These are phyloP conservation scores for Capsicum baccatum DNA, from an alignment of 257 asterid species.

Conservation along the genomic window DNA sequence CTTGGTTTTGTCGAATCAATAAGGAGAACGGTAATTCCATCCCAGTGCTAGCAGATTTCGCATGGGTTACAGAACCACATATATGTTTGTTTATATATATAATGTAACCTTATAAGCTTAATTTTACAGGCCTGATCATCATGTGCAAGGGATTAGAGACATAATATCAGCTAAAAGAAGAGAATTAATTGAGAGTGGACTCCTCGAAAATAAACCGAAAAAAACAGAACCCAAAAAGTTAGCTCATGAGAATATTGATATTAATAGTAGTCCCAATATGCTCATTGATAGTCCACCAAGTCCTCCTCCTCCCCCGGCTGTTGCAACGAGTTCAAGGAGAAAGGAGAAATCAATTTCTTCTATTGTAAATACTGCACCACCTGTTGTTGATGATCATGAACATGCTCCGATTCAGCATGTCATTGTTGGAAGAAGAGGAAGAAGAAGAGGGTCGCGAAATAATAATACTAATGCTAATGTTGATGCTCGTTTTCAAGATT, in stretches of 20 bases:
- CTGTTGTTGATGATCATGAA: neutral
- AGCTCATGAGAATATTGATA: neutral
- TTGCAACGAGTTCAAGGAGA: neutral
- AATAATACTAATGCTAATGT: neutral
- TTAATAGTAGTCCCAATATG: neutral
- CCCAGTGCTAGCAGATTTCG: too few species aligned
- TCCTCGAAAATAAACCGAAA: neutral
- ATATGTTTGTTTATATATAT: neutral
- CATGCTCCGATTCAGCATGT: neutral
- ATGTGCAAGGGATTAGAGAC: slow-evolving; percentile 27
- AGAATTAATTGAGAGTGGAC: slow-evolving; percentile 24
- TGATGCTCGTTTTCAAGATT: neutral
- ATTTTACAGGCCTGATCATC: slow-evolving; percentile 32
- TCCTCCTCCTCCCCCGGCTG: neutral
- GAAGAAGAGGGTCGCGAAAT: neutral
- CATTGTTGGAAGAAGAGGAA: neutral
- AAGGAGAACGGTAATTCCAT: too few species aligned
- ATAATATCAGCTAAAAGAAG: neutral
- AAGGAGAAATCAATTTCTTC: slow-evolving; percentile 37
- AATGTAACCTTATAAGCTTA: neutral
- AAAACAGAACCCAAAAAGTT: neutral
- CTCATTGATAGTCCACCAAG: neutral
- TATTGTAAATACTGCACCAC: neutral
- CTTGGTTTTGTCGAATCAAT: too few species aligned
- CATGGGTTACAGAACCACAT: too few species aligned